Evolutionary conservation across 441 rosid species (phyloP).

Genomic region (Geranium incanum): DNA sequence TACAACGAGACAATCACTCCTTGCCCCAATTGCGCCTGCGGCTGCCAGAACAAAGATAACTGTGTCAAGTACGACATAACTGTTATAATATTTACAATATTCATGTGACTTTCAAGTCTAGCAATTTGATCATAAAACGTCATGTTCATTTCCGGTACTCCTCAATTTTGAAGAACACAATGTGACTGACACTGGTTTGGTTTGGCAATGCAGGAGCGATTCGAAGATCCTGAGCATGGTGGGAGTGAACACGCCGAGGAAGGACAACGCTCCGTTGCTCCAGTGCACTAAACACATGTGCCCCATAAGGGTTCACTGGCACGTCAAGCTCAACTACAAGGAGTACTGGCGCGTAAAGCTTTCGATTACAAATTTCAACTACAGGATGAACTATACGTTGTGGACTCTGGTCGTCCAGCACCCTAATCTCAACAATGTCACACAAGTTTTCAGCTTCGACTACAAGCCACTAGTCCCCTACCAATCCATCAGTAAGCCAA

Average conservation of each 20-base stretch:
- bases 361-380: conserved; percentile 59
- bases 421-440: conserved; percentile 73
- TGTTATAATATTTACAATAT: no score
- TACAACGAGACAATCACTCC: conserved; percentile 74
- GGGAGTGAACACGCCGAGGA: conserved; percentile 49
- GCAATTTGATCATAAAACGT: no score
- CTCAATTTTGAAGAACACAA: background rate
- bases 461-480: conserved; percentile 70
- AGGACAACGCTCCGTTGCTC: conserved; percentile 43
- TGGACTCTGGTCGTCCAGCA: conserved; percentile 73
- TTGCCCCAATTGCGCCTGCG: conserved; percentile 75
- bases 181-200: conserved; percentile 2
- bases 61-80: conserved; percentile 54
- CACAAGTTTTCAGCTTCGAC: conserved; percentile 77
- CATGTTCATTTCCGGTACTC: no score
- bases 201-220: conserved; percentile 39
- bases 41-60: conserved; percentile 54
- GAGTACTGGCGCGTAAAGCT: conserved; percentile 60
- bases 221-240: conserved; percentile 48
- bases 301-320: conserved; percentile 78
- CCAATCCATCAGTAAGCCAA: conserved; percentile 55
- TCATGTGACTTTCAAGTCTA: no score
- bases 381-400: conserved; percentile 52
- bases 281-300: conserved; percentile 88
- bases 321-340: conserved; percentile 59